phyloP scores from a whole-genome alignment of 306 rosid species.

The Ormosia emarginata region DNA sequence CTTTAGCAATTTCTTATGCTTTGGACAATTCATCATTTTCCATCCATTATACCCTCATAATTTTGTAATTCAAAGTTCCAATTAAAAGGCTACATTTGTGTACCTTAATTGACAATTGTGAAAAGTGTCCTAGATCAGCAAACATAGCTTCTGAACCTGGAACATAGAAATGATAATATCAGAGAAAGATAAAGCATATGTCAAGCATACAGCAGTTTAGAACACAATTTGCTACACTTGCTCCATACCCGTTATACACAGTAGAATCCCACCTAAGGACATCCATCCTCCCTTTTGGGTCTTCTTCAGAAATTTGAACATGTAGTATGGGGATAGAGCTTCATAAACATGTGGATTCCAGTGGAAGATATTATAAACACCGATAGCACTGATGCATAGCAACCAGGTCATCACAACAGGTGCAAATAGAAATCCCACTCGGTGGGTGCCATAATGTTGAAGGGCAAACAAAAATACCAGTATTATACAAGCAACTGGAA shows the following conservation, averaged over 20 bases:
- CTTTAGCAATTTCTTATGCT: not conserved
- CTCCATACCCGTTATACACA: conserved; percentile 87
- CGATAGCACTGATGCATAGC: conserved; percentile 85
- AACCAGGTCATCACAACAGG: conserved; percentile 91
- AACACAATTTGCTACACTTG: conserved; percentile 8
- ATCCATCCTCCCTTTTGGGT: conserved; percentile 89
- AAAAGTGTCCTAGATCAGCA: conserved; percentile 94
- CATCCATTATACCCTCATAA: not conserved
- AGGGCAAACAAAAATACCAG: conserved; percentile 76
- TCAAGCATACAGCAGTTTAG: not conserved
- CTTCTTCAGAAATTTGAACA: conserved; percentile 83
- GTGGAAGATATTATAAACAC: conserved; percentile 70
- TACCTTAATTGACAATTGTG: conserved; percentile 69
- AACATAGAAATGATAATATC: conserved; percentile 18
- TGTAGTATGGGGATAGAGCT: conserved; percentile 93
- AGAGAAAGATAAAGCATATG: conserved; percentile 21
- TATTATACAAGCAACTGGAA: conserved; percentile 82
- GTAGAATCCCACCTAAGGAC: conserved; percentile 87
- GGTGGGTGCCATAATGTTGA: conserved; percentile 93
- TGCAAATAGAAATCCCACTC: conserved; percentile 82
- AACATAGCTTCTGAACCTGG: conserved; percentile 98
- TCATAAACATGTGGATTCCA: conserved; percentile 89
- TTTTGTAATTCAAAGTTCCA: not conserved
- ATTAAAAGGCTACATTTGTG: conserved; percentile 12
- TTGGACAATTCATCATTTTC: not conserved